phyloP scores from a whole-genome alignment of 73 alveolate species.

The Tetrahymena borealis region DNA sequence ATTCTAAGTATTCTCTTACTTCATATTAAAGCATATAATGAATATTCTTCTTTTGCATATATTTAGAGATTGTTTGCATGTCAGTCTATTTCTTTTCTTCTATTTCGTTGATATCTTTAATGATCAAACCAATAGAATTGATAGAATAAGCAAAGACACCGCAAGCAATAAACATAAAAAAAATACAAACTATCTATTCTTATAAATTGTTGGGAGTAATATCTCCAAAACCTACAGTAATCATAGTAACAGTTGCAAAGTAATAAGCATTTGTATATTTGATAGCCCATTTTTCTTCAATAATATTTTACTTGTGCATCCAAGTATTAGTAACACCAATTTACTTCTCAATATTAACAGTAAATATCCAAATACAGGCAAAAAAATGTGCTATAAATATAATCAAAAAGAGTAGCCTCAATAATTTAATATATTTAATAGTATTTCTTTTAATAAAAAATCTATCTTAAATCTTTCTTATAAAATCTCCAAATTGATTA shows the following conservation, averaged over 20 bases:
- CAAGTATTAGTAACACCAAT: slow-evolving; percentile 41
- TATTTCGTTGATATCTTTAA: slow-evolving; percentile 48
- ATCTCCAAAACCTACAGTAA: slow-evolving; percentile 88
- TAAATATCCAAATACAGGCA: slow-evolving; percentile 54
- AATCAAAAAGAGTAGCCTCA: slow-evolving; percentile 9
- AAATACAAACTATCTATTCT: slow-evolving; percentile 59
- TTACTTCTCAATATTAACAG: slow-evolving; percentile 33
- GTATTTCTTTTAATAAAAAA: no score
- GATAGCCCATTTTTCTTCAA: background rate
- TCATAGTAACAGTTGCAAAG: slow-evolving; percentile 74
- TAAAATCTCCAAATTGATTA: no score
- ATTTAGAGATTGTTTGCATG: slow-evolving; percentile 41
- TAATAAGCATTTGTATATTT: slow-evolving; percentile 49
- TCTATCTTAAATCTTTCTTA: no score
- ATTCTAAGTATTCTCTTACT: slow-evolving; percentile 61
- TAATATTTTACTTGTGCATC: slow-evolving; percentile 16
- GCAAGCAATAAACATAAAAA: slow-evolving; percentile 71
- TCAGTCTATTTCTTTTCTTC: slow-evolving; percentile 44
- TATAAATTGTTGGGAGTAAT: slow-evolving; percentile 52
- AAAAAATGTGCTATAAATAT: slow-evolving; percentile 45
- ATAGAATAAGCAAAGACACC: slow-evolving; percentile 78
- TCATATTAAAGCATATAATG: slow-evolving; percentile 48
- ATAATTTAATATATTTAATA: no score
- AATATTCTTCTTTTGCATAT: slow-evolving; percentile 49
- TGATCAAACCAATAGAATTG: slow-evolving; percentile 63